Conservation (phyloP, 192 early-diverging fungal species). For the Gamsiella multidivaricata region DNA sequence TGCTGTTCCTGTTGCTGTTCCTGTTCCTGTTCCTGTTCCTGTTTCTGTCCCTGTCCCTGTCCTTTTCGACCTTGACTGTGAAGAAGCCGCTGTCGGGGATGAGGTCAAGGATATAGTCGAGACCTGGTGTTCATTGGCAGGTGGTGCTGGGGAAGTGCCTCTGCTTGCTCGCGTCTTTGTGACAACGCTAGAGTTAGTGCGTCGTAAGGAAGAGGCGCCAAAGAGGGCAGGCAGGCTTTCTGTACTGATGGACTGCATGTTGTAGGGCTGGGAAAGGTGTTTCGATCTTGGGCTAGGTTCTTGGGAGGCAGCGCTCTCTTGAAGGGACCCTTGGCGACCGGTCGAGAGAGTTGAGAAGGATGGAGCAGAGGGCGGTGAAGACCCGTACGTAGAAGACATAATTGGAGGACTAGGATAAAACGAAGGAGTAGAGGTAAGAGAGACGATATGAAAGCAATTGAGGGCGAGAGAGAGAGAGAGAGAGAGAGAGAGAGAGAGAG, state of each 20-base stretch:
- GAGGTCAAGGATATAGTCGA: not conserved
- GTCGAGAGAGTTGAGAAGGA: not conserved
- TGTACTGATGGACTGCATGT: conserved; percentile 52
- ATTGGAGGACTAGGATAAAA: not conserved
- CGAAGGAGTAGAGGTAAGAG: not conserved
- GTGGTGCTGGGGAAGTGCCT: conserved; percentile 15
- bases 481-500: not conserved
- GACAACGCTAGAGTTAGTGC: conserved; percentile 35
- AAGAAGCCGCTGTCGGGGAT: not conserved
- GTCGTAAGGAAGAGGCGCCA: conserved; percentile 29
- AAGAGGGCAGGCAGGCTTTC: conserved; percentile 45
- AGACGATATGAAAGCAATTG: not conserved
- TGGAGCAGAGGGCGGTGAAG: not conserved
- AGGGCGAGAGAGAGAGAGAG: conserved; percentile 4
- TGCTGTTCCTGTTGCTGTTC: not conserved
- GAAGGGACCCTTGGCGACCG: not conserved
- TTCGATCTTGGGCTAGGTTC: conserved; percentile 15
- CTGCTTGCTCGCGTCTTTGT: conserved; percentile 27
- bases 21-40: not conserved
- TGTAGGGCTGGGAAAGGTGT: conserved; percentile 46
- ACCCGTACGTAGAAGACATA: not conserved
- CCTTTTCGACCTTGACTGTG: no score
- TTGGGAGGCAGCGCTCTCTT: not conserved
- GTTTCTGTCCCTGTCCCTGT: not conserved
- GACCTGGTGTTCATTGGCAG: not conserved